Percentiles rank a stretch among this genome's conserved stretches.
These are phyloP conservation scores for Apiospora aurea DNA, from an alignment of 2,329 filamentous ascomycete species.

Conservation along the genomic window DNA sequence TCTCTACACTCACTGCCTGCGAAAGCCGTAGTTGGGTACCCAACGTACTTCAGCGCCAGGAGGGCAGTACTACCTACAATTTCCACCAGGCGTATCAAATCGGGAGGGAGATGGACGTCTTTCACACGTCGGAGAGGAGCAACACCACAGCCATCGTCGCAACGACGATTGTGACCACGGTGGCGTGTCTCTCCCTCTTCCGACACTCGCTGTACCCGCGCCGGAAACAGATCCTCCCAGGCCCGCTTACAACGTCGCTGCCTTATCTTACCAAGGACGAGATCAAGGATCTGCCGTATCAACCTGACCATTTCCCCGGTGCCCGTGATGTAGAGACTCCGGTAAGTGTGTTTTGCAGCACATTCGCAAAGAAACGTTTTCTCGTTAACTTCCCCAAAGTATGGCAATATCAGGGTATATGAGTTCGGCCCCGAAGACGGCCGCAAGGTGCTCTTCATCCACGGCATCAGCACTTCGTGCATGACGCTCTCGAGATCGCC, in stretches of 20 bases:
- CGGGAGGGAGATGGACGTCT: not conserved
- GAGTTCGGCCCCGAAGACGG: constrained; percentile 82
- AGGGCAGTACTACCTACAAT: too few relatives aligned
- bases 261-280: constrained; percentile 46
- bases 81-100: not conserved
- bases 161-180: constrained; percentile 51
- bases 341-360: constrained; percentile 44
- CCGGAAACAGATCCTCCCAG: constrained; percentile 49
- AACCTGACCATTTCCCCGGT: constrained; percentile 73
- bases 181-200: constrained; percentile 46
- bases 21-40: too few relatives aligned
- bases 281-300: constrained; percentile 58
- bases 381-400: constrained; percentile 46
- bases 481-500: constrained; percentile 73
- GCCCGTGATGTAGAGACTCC: constrained; percentile 76
- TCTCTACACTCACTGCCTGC: too few relatives aligned
- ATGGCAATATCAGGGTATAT: constrained; percentile 79
- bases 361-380: not conserved
- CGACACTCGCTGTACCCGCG: constrained; percentile 49
- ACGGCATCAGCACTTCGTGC: constrained; percentile 85
- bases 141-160: constrained; percentile 44
- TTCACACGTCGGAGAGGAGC: not conserved
- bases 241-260: constrained; percentile 52
- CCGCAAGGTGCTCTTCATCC: constrained; percentile 77
- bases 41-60: too few relatives aligned